A percentile compares a stretch with the other conserved stretches of the same genome.
These are phyloP conservation scores for Sugiyamaella grinbergsii DNA, from an alignment of 1,139 yeast genomes.

Conservation along the genomic window DNA sequence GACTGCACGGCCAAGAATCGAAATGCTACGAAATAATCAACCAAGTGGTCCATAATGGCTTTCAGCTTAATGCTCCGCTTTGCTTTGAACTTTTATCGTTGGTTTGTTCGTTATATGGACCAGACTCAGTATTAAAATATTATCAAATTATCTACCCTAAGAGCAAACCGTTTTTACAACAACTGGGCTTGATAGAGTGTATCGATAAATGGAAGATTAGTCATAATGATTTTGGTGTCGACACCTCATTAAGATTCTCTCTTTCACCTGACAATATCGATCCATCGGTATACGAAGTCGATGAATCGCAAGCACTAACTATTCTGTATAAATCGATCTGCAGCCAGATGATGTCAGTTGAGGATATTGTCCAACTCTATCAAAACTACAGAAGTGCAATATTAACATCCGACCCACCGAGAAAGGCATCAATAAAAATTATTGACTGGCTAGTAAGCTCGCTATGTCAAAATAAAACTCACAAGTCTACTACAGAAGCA, in stretches of 20 bases:
- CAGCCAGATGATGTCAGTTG: constrained; percentile 8
- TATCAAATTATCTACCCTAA: constrained; percentile 24
- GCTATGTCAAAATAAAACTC: constrained; percentile 28
- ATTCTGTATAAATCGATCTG: constrained; percentile 19
- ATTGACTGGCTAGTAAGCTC: constrained; percentile 35
- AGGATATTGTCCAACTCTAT: constrained; percentile 27
- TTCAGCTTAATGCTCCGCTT: constrained; percentile 21
- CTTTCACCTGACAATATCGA: constrained; percentile 14
- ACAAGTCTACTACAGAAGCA: constrained; percentile 29
- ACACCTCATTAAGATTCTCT: background rate
- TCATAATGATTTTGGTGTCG: background rate
- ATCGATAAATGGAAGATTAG: constrained; percentile 4
- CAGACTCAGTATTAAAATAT: constrained; percentile 28
- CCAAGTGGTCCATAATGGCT: constrained; percentile 25
- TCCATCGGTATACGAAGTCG: constrained; percentile 10
- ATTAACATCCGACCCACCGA: background rate
- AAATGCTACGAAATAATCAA: constrained; percentile 34
- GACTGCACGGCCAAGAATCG: constrained; percentile 30
- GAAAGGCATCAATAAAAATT: constrained; percentile 22
- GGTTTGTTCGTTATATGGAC: constrained; percentile 29
- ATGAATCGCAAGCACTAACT: constrained; percentile 9
- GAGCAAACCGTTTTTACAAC: background rate
- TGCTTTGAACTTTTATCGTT: constrained; percentile 32
- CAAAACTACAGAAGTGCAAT: constrained; percentile 24
- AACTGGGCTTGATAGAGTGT: background rate